Evolutionary conservation across 257 asterid species (phyloP).

Genomic region (Fraxinus anomala): DNA sequence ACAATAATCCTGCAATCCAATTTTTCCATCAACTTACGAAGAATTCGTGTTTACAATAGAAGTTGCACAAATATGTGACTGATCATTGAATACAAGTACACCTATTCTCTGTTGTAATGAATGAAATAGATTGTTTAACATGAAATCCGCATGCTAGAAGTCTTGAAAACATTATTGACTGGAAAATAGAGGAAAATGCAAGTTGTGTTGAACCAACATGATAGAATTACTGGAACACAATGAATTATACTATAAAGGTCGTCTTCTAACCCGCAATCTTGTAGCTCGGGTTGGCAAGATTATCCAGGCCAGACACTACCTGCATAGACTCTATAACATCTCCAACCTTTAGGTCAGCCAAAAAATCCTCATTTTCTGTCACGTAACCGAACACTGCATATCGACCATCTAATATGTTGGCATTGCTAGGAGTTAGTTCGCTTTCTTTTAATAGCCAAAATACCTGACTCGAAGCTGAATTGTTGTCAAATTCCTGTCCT

Average conservation of each 20-base stretch:
- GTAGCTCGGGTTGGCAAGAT: constrained; percentile 95
- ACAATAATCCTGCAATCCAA: background rate
- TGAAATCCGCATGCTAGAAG: background rate
- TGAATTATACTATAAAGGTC: constrained; percentile 25
- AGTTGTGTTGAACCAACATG: background rate
- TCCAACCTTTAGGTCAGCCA: constrained; percentile 97
- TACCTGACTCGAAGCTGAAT: constrained; percentile 95
- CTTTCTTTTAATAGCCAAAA: constrained; percentile 98
- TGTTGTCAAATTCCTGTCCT: constrained; percentile 86
- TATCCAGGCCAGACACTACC: constrained; percentile 87
- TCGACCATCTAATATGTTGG: constrained; percentile 94
- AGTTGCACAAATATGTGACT: background rate
- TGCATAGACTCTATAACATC: constrained; percentile 91
- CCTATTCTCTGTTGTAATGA: background rate
- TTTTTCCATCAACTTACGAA: background rate
- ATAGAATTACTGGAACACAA: constrained; percentile 26
- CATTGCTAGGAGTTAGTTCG: constrained; percentile 97
- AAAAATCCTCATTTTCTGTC: constrained; percentile 72
- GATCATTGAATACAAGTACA: background rate
- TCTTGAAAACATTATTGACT: background rate
- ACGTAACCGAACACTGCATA: constrained; percentile 89
- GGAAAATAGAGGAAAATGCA: too few relatives aligned
- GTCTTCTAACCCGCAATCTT: constrained; percentile 76
- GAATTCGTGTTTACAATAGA: background rate
- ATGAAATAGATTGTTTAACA: background rate